Conservation (phyloP, 2,329 filamentous ascomycete genomes). For the Aulographum hederae region DNA sequence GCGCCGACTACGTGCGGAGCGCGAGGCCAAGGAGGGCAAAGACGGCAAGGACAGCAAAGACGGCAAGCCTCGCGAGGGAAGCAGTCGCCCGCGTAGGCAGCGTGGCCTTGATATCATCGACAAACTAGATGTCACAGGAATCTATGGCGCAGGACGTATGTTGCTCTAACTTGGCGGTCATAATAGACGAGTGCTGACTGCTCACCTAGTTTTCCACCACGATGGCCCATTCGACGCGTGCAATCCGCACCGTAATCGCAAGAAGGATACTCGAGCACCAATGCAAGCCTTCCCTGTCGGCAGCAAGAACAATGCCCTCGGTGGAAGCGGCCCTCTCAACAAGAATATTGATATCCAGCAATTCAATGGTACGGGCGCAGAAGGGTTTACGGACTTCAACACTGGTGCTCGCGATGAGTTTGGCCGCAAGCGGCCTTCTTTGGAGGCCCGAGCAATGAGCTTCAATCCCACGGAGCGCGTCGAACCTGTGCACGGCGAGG, state of each 20-base stretch:
- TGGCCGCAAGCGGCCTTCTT: background rate
- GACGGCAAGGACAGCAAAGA: conserved; percentile 29
- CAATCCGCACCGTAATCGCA: conserved; percentile 83
- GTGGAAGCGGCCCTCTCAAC: conserved; percentile 73
- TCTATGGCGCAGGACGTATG: conserved; percentile 82
- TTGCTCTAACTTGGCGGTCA: conserved; percentile 10
- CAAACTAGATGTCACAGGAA: conserved; percentile 87
- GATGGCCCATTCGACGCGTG: conserved; percentile 95
- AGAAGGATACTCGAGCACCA: conserved; percentile 63
- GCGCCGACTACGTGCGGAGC: conserved; percentile 10
- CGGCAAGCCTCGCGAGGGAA: conserved; percentile 16
- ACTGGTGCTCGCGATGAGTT: conserved; percentile 5
- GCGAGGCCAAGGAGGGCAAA: conserved; percentile 22
- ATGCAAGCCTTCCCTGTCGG: conserved; percentile 94
- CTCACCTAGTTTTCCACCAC: conserved; percentile 62
- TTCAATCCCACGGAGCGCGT: conserved; percentile 53
- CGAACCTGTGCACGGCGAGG: conserved; percentile 65
- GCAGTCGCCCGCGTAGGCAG: conserved; percentile 14
- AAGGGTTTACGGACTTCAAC: conserved; percentile 67
- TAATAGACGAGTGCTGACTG: conserved; percentile 2
- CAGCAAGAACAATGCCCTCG: conserved; percentile 80
- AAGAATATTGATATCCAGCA: conserved; percentile 63
- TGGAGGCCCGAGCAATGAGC: conserved; percentile 11
- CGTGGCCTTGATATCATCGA: conserved; percentile 72
- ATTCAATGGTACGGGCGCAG: conserved; percentile 74